Evolutionary conservation across 1,139 yeast species (phyloP), one percentile per base, ranked within the genome.

Genomic region (Yamadazyma triangularis): DNA sequence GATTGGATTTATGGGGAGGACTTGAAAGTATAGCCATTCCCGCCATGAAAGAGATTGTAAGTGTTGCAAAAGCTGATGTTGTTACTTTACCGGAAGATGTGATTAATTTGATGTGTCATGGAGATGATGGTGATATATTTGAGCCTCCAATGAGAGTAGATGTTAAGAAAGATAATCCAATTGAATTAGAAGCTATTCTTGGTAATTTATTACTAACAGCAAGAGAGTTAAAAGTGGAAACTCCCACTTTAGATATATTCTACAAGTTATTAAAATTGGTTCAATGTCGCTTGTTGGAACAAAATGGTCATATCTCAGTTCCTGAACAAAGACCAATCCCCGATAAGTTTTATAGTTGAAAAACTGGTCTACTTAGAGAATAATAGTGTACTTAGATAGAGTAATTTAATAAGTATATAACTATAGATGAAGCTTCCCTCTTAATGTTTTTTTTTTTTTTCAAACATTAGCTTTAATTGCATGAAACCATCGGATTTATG

Each of bases 1-100:
- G 41, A 20, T 31, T 53, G 22, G 50, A 46, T 11, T 36, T 41
- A 20, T 34, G 41, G 16, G 44, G 46, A 4, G 39, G 44, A 11
- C 33, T 40, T 22, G 39, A 40, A 21, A 36, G 45, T 15, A 33
- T 52, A 19, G 43, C 45, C 4, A 32, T 45, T 4, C 86, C 86
- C 2, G 84, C 85, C 4, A 82, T 82, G 89, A 47, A 53, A 22
- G 91, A 82, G 50, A 58, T 82, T 13, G 47, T 70, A 13, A 66
- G 64, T 8, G 70, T 79, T 36, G 91, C 91, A 18, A 70, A 68
- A 34, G 68, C 77, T 10, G 82, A 73, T 32, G 85, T 84, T 5
- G 21, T 32, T 9, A 19, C 11, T 2, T 32, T 32, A 26, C 29
- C 35, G 4, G 29, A 28, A 8, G 35, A 32, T 23, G 32, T 32